Conservation (phyloP, 495 filamentous ascomycete species). For the Entonaema liquescens region DNA sequence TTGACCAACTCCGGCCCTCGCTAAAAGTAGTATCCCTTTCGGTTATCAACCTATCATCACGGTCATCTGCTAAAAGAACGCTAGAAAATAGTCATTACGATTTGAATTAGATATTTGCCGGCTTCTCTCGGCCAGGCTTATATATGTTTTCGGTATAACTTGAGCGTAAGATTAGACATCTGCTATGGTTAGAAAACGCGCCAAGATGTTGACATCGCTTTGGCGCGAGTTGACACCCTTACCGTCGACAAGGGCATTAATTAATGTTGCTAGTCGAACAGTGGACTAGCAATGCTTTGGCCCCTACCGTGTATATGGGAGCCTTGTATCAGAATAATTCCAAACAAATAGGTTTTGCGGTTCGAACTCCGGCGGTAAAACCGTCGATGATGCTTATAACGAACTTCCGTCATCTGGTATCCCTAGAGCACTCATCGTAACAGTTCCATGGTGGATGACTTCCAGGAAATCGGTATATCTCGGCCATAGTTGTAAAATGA, state of each 20-base stretch:
- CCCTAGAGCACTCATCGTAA: neutral
- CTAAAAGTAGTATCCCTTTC: neutral
- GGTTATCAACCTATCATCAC: neutral
- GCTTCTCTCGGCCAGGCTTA: neutral
- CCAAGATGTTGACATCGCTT: neutral
- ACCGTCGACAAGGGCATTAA: neutral
- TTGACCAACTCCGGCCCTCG: neutral
- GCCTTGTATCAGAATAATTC: neutral
- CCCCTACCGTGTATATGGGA: neutral
- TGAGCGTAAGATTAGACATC: neutral
- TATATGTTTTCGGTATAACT: neutral
- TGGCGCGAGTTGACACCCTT: neutral
- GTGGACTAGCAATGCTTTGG: neutral
- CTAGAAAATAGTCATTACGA: neutral
- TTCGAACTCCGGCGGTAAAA: neutral
- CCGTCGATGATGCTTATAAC: neutral
- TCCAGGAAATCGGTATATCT: neutral
- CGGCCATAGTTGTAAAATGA: neutral
- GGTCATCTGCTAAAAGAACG: neutral
- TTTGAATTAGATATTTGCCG: neutral
- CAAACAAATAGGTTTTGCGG: neutral
- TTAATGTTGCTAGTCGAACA: neutral
- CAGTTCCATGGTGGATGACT: neutral
- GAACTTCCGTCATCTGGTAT: neutral
- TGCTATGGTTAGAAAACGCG: neutral